These are phyloP conservation scores for Brassica napus DNA, from an alignment of 345 rosid species.

Conservation along the genomic window Da-Ae NC_063443.1:13518501-13519000, in stretches of 20 bases:
- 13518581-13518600: too few relatives aligned
- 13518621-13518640: too few relatives aligned
- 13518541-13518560: too few relatives aligned
- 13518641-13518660: too few relatives aligned
- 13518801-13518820: conserved; percentile 46
- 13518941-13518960: conserved; percentile 28
- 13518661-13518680: too few relatives aligned
- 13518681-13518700: too few relatives aligned
- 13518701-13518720: neutral
- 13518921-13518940: conserved; percentile 57
- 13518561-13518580: too few relatives aligned
- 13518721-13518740: conserved; percentile 6
- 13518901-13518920: conserved; percentile 59
- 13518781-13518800: conserved; percentile 80
- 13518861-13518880: conserved; percentile 42
- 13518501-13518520: too few relatives aligned
- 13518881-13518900: conserved; percentile 58
- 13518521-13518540: too few relatives aligned
- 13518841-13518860: conserved; percentile 55
- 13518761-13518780: conserved; percentile 93
- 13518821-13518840: conserved; percentile 54
- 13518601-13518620: too few relatives aligned
- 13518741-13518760: conserved; percentile 67
- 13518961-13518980: conserved; percentile 27
- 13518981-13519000: conserved; percentile 9